Base-by-base conservation (phyloP, 2,329 filamentous ascomycete species). In the Dothideomycetidae sp. region DNA sequence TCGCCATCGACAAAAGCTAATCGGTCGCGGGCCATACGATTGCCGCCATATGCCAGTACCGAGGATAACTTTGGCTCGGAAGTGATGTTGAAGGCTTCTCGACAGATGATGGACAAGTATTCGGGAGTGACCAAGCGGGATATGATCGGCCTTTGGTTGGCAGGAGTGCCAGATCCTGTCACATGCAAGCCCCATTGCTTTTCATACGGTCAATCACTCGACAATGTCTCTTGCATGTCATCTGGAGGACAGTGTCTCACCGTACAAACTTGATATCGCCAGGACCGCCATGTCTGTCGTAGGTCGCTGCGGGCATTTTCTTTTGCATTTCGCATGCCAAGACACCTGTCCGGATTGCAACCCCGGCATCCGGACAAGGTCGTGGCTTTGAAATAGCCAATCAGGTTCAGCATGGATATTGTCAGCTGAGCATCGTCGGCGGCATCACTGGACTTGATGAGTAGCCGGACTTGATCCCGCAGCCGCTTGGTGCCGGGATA, bases 111-210 rank as follows among this genome's bases (percentile, higher is more conserved):
- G 0, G 70, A 72, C 2, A 64, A 55, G 54, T 76, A 84, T 2
- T 75, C 64, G 1, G 83, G 49, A 43, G 76, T 70, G 23, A 83
- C 63, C 3, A 74, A 65, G 10, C 83, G 76, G 1, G 82, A 88
- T 34, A 90, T 64, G 5, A 92, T 56, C 0, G 83, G 76, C 1
- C 78, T 67, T 37, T 75, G 67, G 41, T 71, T 61, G 1, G 60
- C 49, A 0, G 82, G 82, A 0, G 76, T 74, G 17, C 75, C 72
- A 4, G 73, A 76, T 33, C 83, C 82, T 1, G 79, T 83, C 46
- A 78, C 71, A 34, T 86, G 72, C 57, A 73, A 90, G 7, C 82
- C 83, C 81, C 81, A 90, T 67, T 73, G n/a, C n/a, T n/a, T n/a
- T n/a, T n/a, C n/a, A n/a, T n/a, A n/a, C n/a, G n/a, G n/a, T n/a